Base-by-base conservation (phyloP, 1,139 yeast species). In the Suhomyces bokatorum region DNA sequence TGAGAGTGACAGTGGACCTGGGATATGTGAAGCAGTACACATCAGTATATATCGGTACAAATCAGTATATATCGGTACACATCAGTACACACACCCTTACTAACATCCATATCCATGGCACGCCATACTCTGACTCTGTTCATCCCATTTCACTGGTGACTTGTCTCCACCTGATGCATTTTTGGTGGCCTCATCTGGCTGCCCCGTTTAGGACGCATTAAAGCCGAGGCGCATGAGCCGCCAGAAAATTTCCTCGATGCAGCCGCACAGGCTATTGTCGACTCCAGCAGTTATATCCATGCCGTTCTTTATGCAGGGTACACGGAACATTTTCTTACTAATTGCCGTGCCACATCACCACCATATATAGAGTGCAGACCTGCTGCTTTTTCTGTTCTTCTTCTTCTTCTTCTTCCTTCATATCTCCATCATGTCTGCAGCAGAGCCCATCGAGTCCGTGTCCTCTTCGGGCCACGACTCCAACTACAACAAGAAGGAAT, bases 371-470 rank as follows among this genome's bases (percentile, higher is more conserved):
- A 12, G 35, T 20, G n/a, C 12, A 5, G 26, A 7, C n/a, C 17
- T 27, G 15, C 26, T 6, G 15, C 9, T 7, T n/a, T 8, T 22
- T 24, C 32, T 3, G 11, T n/a, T 13, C 32, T 17, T 17, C 24
- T 4, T 6, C 32, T 17, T 3, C 16, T n/a, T 13, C 32, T 17
- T 17, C 24, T 4, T 6, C 32, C 28, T 13, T 33, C 36, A 34
- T n/a, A 27, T 13, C 26, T 33, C 12, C 12, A 34, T 15, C 29
- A n/a, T 15, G 15, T 16, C 15, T 9, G 16, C 34, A 3, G 16
- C 34, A 3, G 31, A 32, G 15, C 29, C 35, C 8, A 30, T 39
- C 7, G 47, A 42, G 20, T 30, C 45, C 3, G 14, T 16, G 10
- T 17, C 38, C 24, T 33, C 32, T 12, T 35, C 38, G 26, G 15